Conservation (phyloP, 768 basidiomycete species). For the Rhodotorula toruloides region DNA sequence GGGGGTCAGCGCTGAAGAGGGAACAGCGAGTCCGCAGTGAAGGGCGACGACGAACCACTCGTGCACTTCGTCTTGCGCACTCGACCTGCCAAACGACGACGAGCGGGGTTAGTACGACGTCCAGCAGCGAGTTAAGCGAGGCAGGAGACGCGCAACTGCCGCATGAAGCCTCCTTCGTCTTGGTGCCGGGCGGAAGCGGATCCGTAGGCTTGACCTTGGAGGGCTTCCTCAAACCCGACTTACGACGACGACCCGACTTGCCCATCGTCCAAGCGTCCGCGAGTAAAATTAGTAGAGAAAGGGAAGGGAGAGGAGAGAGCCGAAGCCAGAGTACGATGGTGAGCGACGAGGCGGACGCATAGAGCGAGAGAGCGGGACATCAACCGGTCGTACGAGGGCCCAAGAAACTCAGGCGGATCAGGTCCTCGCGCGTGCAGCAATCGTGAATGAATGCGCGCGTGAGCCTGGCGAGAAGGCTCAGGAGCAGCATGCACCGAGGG, state of each 20-base stretch:
- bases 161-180: neutral
- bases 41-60: neutral
- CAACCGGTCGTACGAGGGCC: no score
- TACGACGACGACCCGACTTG: neutral
- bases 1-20: neutral
- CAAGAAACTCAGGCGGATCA: no score
- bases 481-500: no score
- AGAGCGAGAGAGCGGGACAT: no score
- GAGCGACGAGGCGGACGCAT: no score
- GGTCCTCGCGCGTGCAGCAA: no score
- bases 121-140: no score
- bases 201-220: neutral
- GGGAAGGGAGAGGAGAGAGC: neutral
- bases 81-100: neutral
- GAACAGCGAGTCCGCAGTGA: no score
- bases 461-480: no score
- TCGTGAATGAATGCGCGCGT: no score
- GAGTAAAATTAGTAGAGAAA: no score
- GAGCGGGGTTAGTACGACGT: neutral
- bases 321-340: no score
- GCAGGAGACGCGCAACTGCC: neutral
- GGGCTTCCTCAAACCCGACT: neutral
- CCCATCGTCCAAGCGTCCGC: neutral
- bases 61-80: slow-evolving; percentile 4
- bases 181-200: neutral